Conservation (phyloP, 805 yeast species). For the Spathaspora hagerdaliae region DNA sequence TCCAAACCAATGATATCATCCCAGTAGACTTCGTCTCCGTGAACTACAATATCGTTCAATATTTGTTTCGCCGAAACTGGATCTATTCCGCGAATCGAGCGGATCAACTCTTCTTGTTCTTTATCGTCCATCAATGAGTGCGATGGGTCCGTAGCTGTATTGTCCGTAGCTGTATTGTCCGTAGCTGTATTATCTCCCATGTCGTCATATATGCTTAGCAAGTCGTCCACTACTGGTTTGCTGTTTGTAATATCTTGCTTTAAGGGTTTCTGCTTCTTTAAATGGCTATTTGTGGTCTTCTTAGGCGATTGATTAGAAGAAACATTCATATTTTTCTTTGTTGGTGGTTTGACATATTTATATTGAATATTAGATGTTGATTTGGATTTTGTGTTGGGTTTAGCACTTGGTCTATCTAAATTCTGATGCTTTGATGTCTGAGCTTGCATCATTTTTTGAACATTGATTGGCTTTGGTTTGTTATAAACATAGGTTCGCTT, state of each 20-base stretch:
- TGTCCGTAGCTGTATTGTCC: no score
- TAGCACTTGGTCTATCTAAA: constrained; percentile 4
- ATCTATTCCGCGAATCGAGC: constrained; percentile 69
- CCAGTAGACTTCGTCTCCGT: constrained; percentile 92
- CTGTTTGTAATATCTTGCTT: background rate
- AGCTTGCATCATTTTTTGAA: constrained; percentile 27
- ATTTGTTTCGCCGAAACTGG: constrained; percentile 76
- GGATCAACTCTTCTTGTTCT: constrained; percentile 37
- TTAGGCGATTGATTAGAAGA: background rate
- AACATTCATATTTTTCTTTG: background rate
- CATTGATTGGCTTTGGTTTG: constrained; percentile 37
- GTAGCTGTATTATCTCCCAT: constrained; percentile 20
- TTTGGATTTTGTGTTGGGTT: constrained; percentile 5
- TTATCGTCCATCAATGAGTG: constrained; percentile 14
- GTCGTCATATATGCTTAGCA: constrained; percentile 22
- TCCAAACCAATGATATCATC: constrained; percentile 92
- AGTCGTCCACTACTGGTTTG: constrained; percentile 23
- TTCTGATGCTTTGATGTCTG: constrained; percentile 4
- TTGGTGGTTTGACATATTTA: background rate
- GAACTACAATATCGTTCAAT: constrained; percentile 79
- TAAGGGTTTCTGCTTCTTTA: background rate
- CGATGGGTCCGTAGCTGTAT: constrained; percentile 2
- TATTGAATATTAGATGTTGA: constrained; percentile 1
- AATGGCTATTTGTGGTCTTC: background rate
- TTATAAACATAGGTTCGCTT: constrained; percentile 24